A percentile compares a stretch with the other conserved stretches of the same genome.
Conservation (phyloP, 176 grass and related monocot genomes). For the Cenchrus fungigraminus region DNA sequence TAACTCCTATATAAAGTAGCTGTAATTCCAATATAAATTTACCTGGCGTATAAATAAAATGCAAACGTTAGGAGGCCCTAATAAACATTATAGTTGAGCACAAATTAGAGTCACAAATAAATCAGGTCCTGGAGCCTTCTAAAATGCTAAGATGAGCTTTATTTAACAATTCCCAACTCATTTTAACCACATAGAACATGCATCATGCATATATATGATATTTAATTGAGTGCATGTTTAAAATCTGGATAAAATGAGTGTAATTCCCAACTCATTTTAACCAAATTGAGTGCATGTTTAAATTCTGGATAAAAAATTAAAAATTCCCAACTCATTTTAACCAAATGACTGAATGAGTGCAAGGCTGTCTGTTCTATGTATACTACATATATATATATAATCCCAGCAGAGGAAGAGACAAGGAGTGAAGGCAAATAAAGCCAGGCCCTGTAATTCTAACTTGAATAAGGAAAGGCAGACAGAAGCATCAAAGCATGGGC, state of each 20-base stretch:
- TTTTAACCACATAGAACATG: not conserved
- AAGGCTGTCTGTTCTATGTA: not conserved
- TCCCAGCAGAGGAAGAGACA: conserved; percentile 18
- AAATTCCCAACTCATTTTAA: too few relatives aligned
- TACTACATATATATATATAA: not conserved
- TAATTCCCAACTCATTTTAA: too few relatives aligned
- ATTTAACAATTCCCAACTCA: not conserved
- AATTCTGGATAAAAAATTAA: not conserved
- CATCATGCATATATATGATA: not conserved
- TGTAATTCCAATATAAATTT: not conserved
- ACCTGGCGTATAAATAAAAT: not conserved
- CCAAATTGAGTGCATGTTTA: not conserved
- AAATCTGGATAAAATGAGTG: not conserved
- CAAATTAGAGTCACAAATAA: not conserved
- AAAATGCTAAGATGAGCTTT: not conserved
- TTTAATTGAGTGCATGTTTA: not conserved
- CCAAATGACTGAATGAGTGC: too few relatives aligned
- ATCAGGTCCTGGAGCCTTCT: not conserved
- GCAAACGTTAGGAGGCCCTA: not conserved
- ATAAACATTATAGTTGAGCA: not conserved
- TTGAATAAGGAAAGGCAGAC: conserved; percentile 31
- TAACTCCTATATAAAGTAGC: too few relatives aligned
- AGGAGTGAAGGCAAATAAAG: conserved; percentile 44
- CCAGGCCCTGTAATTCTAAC: conserved; percentile 42
- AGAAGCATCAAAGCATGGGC: conserved; percentile 52